phyloP scores from a whole-genome alignment of 2,329 filamentous ascomycete genomes.

The Colletotrichum filicis region DNA sequence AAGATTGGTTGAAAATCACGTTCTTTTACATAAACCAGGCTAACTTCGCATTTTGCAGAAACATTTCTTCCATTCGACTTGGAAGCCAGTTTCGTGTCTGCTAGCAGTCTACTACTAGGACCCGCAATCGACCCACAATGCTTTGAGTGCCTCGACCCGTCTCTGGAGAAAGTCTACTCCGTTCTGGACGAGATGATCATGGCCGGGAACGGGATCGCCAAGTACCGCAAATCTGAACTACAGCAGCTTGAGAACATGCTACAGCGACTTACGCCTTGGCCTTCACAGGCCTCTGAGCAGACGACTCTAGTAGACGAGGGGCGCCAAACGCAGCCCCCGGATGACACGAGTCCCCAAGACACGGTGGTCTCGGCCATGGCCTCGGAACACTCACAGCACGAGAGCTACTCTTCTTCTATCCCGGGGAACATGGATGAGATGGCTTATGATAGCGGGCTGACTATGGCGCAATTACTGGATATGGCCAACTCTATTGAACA shows the following conservation, averaged over 20 bases:
- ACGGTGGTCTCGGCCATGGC: constrained; percentile 3
- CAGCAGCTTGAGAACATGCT: constrained; percentile 56
- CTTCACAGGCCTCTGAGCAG: constrained; percentile 5
- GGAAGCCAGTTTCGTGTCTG: constrained; percentile 55
- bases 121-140: constrained; percentile 48
- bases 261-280: constrained; percentile 38
- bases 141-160: constrained; percentile 47
- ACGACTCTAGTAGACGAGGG: not conserved
- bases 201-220: constrained; percentile 57
- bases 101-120: constrained; percentile 52
- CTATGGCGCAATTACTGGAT: constrained; percentile 57
- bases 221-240: constrained; percentile 55
- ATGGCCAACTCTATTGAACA: constrained; percentile 59
- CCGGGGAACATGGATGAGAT: constrained; percentile 37
- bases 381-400: constrained; percentile 3
- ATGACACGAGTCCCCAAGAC: constrained; percentile 11
- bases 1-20: too few relatives aligned
- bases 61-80: constrained; percentile 61
- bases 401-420: constrained; percentile 33
- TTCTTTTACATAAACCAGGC: not conserved
- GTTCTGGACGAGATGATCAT: constrained; percentile 59
- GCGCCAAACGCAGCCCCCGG: not conserved
- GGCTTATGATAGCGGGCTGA: constrained; percentile 49
- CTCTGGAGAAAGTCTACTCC: constrained; percentile 52
- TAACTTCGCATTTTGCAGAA: constrained; percentile 44